These are phyloP conservation scores for Angomonas ambiguus DNA, from an alignment of 208 protist genomes.

Conservation along the genomic window DNA sequence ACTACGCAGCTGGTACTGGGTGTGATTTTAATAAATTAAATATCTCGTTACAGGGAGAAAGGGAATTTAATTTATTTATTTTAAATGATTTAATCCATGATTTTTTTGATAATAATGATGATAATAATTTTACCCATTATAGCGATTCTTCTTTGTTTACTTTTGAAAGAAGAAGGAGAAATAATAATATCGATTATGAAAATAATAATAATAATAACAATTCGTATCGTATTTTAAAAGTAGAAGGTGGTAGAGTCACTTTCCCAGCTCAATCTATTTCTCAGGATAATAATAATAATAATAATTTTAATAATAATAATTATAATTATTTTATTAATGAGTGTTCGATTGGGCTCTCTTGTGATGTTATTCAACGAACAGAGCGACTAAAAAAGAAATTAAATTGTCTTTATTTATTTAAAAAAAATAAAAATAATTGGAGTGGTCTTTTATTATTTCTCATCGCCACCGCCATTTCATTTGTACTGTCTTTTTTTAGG, in stretches of 20 bases:
- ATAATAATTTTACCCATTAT: no score
- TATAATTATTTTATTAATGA: neutral
- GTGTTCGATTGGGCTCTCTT: neutral
- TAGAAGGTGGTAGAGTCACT: no score
- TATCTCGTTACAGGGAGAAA: neutral
- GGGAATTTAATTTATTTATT: neutral
- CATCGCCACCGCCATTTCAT: neutral
- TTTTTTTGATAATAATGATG: slow-evolving; percentile 7
- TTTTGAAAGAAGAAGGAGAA: no score
- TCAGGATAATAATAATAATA: no score
- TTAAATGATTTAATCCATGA: neutral
- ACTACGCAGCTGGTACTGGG: neutral
- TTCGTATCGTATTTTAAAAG: no score
- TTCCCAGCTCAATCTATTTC: neutral
- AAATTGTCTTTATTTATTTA: neutral
- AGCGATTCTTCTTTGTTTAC: no score
- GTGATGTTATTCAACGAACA: neutral
- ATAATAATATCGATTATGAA: no score
- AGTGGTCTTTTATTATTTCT: neutral
- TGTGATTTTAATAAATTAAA: neutral
- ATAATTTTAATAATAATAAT: no score
- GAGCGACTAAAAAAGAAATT: neutral
- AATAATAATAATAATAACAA: neutral
- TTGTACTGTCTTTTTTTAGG: neutral
- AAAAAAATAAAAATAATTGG: no score